A percentile compares a stretch with the other conserved stretches of the same genome.
Evolutionary conservation across 192 early-diverging fungal species (phyloP).

Genomic region (Rhizoclosmatium sp.): DNA sequence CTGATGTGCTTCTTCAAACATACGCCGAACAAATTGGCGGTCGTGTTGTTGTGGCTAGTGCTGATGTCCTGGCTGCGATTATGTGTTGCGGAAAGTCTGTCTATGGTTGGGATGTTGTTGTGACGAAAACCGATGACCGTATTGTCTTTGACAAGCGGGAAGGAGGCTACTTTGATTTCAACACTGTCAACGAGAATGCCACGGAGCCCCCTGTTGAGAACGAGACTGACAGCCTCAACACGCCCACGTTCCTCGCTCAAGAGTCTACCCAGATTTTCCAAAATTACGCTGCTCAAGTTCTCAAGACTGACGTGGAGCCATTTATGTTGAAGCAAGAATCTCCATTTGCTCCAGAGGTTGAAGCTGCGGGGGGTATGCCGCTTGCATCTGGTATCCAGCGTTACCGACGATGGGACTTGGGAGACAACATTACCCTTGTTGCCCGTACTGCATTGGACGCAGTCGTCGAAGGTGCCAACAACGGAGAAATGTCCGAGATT

Average conservation of each 20-base stretch:
- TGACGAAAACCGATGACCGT: conserved; percentile 81
- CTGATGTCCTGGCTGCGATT: conserved; percentile 85
- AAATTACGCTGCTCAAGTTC: conserved; percentile 84
- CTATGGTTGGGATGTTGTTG: conserved; percentile 96
- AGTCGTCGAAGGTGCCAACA: conserved; percentile 58
- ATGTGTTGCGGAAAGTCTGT: conserved; percentile 92
- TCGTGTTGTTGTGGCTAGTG: conserved; percentile 87
- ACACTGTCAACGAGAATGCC: conserved; percentile 97
- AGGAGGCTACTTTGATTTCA: conserved; percentile 82
- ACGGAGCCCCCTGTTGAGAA: conserved; percentile 87
- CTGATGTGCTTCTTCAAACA: conserved; percentile 81
- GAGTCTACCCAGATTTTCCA: conserved; percentile 90
- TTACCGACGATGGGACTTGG: conserved; percentile 87
- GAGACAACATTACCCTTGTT: conserved; percentile 75
- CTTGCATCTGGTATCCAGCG: conserved; percentile 78
- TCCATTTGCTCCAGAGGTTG: conserved; percentile 69
- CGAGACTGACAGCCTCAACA: conserved; percentile 92
- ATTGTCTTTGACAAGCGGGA: conserved; percentile 93
- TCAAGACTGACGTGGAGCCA: conserved; percentile 57
- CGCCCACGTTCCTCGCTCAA: conserved; percentile 78
- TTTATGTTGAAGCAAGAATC: conserved; percentile 70
- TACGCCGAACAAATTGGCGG: conserved; percentile 44
- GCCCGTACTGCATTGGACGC: conserved; percentile 93
- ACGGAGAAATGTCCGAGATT: conserved; percentile 49
- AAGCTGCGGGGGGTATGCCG: conserved; percentile 34